Evolutionary conservation across 805 yeast genomes (phyloP), one percentile per base, ranked within the genome.

Genomic region (Candida taoyuanica): DNA sequence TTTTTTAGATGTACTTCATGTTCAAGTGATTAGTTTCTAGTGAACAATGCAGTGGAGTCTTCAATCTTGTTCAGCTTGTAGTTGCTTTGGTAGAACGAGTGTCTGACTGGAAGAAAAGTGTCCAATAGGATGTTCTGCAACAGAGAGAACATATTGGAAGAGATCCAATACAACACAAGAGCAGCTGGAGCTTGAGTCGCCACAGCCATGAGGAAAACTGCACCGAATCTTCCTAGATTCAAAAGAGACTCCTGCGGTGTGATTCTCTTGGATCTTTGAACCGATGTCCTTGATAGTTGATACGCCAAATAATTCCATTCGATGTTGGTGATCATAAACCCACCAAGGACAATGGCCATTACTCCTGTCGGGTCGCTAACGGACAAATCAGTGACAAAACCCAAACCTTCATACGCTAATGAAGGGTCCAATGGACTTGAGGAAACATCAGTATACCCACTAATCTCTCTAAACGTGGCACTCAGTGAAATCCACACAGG

Each of bases 401-500:
- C 58, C 17, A 83, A 45, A 6, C 83, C 81, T 50, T 78, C 85
- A 4, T 54, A 55, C 31, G 72, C 63, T 34, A 78, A 57, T 0
- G 72, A 43, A 16, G 72, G 64, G 46, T 78, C 84, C 27, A 78
- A 45, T 0, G 80, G 72, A 30, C 40, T 56, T 3, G 62, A 42
- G 16, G 67, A 59, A 5, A 65, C 45, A 47, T 61, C 53, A 3
- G 40, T 37, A 36, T 49, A 55, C 6, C 95, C 95, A 29, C 89
- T 80, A 44, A 88, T 62, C 32, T 78, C 73, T 46, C 96, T 70
- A 48, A 88, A 73, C 1, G 88, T 79, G 48, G 81, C 67, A 11
- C 93, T 81, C 70, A 89, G 68, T 3, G 81, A 68, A 2, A 88
- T 70, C 95, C 96, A 89, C 5, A 89, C 58, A 0, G 98, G 98